Conservation (phyloP, 2,329 filamentous ascomycete genomes). For the Fusarium sp. region DNA sequence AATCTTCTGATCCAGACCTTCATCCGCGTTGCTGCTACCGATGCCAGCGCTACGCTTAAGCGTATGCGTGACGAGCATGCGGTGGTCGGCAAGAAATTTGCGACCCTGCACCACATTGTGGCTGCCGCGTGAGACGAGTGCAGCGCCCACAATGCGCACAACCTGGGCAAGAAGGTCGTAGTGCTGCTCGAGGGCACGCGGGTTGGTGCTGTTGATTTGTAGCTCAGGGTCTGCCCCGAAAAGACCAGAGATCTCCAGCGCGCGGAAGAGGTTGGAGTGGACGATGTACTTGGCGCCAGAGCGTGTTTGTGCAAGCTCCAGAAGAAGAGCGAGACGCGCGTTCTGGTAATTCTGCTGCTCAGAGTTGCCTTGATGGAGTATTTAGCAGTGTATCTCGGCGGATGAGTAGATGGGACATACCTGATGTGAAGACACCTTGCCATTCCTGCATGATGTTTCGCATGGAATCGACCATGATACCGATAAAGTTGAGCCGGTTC, state of each 20-base stretch:
- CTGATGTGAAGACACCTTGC: conserved; percentile 62
- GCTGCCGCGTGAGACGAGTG: conserved; percentile 80
- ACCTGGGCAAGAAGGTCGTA: conserved; percentile 85
- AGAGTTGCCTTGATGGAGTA: conserved; percentile 46
- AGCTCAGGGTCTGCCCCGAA: conserved; percentile 93
- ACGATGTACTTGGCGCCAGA: conserved; percentile 87
- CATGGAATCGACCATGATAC: conserved; percentile 88
- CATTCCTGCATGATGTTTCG: conserved; percentile 79
- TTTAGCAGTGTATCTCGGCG: conserved; percentile 21
- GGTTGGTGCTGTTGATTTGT: conserved; percentile 77
- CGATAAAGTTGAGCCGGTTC: conserved; percentile 87
- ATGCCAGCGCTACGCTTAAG: conserved; percentile 91
- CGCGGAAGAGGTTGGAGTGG: conserved; percentile 85
- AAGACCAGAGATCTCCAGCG: conserved; percentile 81
- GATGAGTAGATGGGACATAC: conserved; percentile 53
- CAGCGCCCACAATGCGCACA: conserved; percentile 81
- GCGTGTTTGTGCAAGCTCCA: conserved; percentile 84
- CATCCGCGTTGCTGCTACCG: conserved; percentile 57
- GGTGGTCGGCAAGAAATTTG: conserved; percentile 82
- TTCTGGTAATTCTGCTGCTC: conserved; percentile 65
- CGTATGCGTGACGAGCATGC: conserved; percentile 84
- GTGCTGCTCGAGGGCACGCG: conserved; percentile 78
- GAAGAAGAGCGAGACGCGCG: conserved; percentile 81
- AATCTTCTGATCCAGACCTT: conserved; percentile 66
- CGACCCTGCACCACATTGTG: conserved; percentile 85